Conservation (phyloP, 805 yeast species). For the Starmerella bombicola region DNA sequence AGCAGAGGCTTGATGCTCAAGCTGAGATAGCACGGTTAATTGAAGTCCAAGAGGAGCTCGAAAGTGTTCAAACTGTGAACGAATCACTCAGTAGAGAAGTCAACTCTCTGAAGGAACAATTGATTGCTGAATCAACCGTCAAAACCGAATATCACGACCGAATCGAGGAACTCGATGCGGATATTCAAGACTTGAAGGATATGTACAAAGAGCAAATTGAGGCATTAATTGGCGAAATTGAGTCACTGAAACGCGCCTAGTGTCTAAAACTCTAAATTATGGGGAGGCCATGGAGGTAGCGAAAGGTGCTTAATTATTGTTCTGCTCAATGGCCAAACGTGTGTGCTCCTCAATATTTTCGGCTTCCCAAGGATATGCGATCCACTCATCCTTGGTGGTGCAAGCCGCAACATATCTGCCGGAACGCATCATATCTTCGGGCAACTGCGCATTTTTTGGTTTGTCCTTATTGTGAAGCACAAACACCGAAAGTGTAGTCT, state of each 20-base stretch:
- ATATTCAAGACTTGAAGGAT: slow-evolving; percentile 78
- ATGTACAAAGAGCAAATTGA: slow-evolving; percentile 74
- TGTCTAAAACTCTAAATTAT: too few relatives aligned
- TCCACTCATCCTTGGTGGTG: slow-evolving; percentile 68
- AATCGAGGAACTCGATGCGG: slow-evolving; percentile 76
- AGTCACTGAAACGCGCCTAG: slow-evolving; percentile 3
- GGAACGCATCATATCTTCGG: slow-evolving; percentile 46
- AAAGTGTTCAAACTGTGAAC: slow-evolving; percentile 32
- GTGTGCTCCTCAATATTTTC: slow-evolving; percentile 70
- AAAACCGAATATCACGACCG: slow-evolving; percentile 84
- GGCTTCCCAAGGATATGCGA: slow-evolving; percentile 88
- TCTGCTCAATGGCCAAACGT: slow-evolving; percentile 49
- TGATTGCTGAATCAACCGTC: too few relatives aligned
- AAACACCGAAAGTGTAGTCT: slow-evolving; percentile 59
- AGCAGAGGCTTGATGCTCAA: slow-evolving; percentile 54
- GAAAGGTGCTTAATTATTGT: slow-evolving; percentile 42
- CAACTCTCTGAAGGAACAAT: slow-evolving; percentile 36
- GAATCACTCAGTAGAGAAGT: slow-evolving; percentile 43
- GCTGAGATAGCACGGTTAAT: slow-evolving; percentile 51
- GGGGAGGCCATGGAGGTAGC: too few relatives aligned
- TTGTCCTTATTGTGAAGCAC: slow-evolving; percentile 77
- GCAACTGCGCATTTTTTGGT: slow-evolving; percentile 65
- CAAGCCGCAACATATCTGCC: slow-evolving; percentile 63
- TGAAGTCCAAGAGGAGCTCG: slow-evolving; percentile 41
- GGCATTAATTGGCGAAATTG: slow-evolving; percentile 50